A percentile compares a stretch with the other conserved stretches of the same genome.
phyloP scores from a whole-genome alignment of 495 filamentous ascomycete genomes.

The Cryomyces minteri region DNA sequence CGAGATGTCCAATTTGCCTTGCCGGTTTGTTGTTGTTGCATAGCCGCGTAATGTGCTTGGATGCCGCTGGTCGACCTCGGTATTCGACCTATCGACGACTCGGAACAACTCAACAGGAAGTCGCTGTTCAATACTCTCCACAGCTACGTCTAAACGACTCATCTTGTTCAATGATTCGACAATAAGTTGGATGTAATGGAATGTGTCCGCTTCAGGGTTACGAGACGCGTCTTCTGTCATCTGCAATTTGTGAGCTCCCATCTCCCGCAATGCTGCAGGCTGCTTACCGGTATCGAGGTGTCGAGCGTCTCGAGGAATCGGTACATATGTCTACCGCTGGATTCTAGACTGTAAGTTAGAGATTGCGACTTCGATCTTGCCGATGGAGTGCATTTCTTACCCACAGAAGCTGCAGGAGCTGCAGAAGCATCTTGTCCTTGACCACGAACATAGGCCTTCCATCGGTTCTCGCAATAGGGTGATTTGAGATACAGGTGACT shows the following conservation, averaged over 20 bases:
- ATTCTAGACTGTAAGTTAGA: neutral
- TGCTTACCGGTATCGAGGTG: slow-evolving; percentile 27
- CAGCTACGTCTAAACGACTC: slow-evolving; percentile 63
- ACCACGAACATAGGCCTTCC: slow-evolving; percentile 45
- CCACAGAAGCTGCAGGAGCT: neutral
- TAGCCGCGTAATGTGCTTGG: slow-evolving; percentile 44
- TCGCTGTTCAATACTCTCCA: slow-evolving; percentile 80
- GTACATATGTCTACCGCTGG: slow-evolving; percentile 49
- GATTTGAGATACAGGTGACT: slow-evolving; percentile 96
- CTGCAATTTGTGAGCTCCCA: slow-evolving; percentile 15
- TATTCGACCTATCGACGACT: slow-evolving; percentile 87
- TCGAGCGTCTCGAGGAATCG: slow-evolving; percentile 67
- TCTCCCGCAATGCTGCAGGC: slow-evolving; percentile 1
- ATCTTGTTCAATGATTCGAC: slow-evolving; percentile 81
- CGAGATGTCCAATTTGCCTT: slow-evolving; percentile 37
- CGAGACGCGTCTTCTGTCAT: slow-evolving; percentile 76
- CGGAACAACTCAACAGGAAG: slow-evolving; percentile 86
- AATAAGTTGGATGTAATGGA: slow-evolving; percentile 75
- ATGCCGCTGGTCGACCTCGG: slow-evolving; percentile 80
- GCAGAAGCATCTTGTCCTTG: slow-evolving; percentile 4
- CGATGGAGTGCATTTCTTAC: no score
- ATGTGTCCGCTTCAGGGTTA: slow-evolving; percentile 88
- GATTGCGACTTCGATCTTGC: no score
- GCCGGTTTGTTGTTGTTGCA: slow-evolving; percentile 26
- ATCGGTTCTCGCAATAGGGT: slow-evolving; percentile 85